Evolutionary conservation across 2,329 filamentous ascomycete genomes (phyloP).

Genomic region (Mollisia scopiformis): DNA sequence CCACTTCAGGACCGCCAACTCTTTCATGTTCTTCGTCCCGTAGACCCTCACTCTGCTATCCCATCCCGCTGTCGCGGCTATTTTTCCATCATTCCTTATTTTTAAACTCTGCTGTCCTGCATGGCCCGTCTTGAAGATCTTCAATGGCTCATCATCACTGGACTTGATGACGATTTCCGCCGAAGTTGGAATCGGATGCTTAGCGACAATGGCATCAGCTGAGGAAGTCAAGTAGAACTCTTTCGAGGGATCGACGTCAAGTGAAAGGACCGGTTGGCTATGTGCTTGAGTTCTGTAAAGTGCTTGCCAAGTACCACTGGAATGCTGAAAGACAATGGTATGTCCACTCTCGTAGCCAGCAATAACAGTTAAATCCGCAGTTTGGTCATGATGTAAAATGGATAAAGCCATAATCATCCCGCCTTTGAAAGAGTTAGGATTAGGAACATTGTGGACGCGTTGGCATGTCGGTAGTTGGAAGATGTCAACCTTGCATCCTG

Average conservation of each 20-base stretch:
- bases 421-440: slow-evolving; percentile 48
- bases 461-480: slow-evolving; percentile 78
- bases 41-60: slow-evolving; percentile 84
- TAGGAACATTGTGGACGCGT: slow-evolving; percentile 62
- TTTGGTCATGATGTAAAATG: slow-evolving; percentile 52
- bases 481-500: slow-evolving; percentile 65
- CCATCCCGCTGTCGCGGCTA: slow-evolving; percentile 94
- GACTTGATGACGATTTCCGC: slow-evolving; percentile 9
- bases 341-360: slow-evolving; percentile 87
- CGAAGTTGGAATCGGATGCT: slow-evolving; percentile 65
- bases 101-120: slow-evolving; percentile 83
- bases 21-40: slow-evolving; percentile 76
- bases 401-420: slow-evolving; percentile 90
- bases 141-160: slow-evolving; percentile 48
- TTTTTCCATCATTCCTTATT: slow-evolving; percentile 77
- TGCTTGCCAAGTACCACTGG: slow-evolving; percentile 47
- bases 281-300: slow-evolving; percentile 71
- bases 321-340: slow-evolving; percentile 60
- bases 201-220: slow-evolving; percentile 78
- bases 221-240: slow-evolving; percentile 76
- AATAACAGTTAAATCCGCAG: slow-evolving; percentile 60
- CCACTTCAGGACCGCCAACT: slow-evolving; percentile 93
- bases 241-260: slow-evolving; percentile 53
- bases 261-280: slow-evolving; percentile 79
- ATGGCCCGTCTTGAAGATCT: slow-evolving; percentile 77